phyloP scores from a whole-genome alignment of 2,329 filamentous ascomycete genomes.

The Macroventuria anomochaeta region DNA sequence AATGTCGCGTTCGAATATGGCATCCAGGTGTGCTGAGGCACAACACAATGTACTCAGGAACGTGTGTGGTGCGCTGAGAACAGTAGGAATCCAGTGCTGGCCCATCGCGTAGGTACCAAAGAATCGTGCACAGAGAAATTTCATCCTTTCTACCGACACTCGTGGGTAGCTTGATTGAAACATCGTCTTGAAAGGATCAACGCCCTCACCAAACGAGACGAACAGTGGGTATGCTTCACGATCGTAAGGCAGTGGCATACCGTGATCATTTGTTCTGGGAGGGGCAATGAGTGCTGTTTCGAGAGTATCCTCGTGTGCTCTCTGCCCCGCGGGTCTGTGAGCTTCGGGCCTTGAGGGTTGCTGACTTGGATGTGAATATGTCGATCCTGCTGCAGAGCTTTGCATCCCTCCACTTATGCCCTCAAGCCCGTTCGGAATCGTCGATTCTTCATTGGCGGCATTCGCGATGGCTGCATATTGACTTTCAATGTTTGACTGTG shows the following conservation, averaged over 20 bases:
- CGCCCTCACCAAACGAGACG: conserved; percentile 36
- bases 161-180: conserved; percentile 36
- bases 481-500: conserved; percentile 23
- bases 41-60: conserved; percentile 49
- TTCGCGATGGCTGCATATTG: conserved; percentile 19
- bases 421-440: too few relatives aligned
- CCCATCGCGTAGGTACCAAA: conserved; percentile 47
- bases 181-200: conserved; percentile 48
- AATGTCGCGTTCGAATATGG: conserved; percentile 25
- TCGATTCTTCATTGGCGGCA: background rate
- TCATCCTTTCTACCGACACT: conserved; percentile 44
- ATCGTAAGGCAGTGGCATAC: too few relatives aligned
- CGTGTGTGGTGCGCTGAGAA: conserved; percentile 42
- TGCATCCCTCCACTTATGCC: background rate
- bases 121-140: conserved; percentile 42
- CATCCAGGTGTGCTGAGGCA: conserved; percentile 44
- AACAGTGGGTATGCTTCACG: conserved; percentile 22
- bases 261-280: too few relatives aligned
- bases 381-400: conserved; percentile 12
- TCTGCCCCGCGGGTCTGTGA: too few relatives aligned
- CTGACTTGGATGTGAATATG: conserved; percentile 1
- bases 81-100: conserved; percentile 43
- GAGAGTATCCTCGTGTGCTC: too few relatives aligned
- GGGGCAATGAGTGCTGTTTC: background rate
- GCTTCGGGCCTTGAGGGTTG: conserved; percentile 10